phyloP scores from a whole-genome alignment of 2,329 filamentous ascomycete species.

The Aspergillus caelatus region DNA sequence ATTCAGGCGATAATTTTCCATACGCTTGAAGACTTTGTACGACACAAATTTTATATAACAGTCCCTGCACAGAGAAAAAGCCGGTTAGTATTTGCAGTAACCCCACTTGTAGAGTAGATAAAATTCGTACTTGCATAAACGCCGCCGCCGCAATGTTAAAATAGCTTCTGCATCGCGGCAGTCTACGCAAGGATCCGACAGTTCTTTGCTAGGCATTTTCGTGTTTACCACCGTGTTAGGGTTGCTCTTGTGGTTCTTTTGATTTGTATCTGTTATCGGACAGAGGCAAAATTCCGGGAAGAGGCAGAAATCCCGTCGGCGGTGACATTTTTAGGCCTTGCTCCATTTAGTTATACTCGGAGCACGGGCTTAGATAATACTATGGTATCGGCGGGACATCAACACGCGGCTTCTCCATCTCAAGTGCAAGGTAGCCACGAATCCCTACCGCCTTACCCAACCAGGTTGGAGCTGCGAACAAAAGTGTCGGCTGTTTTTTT shows the following conservation, averaged over 20 bases:
- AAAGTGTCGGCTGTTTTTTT: not conserved
- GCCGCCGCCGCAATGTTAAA: conserved; percentile 60
- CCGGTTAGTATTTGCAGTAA: conserved; percentile 16
- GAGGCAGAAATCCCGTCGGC: not conserved
- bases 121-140: conserved; percentile 58
- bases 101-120: conserved; percentile 1
- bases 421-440: conserved; percentile 23
- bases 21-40: conserved; percentile 78
- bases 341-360: not conserved
- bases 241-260: not conserved
- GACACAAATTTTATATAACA: conserved; percentile 80
- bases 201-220: conserved; percentile 38
- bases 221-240: not conserved
- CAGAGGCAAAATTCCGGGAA: not conserved
- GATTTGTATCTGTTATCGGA: not conserved
- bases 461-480: not conserved
- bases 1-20: conserved; percentile 64
- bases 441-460: conserved; percentile 12
- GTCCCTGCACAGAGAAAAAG: conserved; percentile 47
- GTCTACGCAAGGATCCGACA: conserved; percentile 53
- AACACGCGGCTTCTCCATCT: conserved; percentile 28
- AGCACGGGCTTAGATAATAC: conserved; percentile 31
- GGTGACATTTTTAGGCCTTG: not conserved
- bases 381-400: conserved; percentile 2
- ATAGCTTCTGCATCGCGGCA: conserved; percentile 56